Evolutionary conservation across 2,329 filamentous ascomycete species (phyloP), one percentile per base, ranked within the genome.

Genomic region (Aspergillus novofumigatus): DNA sequence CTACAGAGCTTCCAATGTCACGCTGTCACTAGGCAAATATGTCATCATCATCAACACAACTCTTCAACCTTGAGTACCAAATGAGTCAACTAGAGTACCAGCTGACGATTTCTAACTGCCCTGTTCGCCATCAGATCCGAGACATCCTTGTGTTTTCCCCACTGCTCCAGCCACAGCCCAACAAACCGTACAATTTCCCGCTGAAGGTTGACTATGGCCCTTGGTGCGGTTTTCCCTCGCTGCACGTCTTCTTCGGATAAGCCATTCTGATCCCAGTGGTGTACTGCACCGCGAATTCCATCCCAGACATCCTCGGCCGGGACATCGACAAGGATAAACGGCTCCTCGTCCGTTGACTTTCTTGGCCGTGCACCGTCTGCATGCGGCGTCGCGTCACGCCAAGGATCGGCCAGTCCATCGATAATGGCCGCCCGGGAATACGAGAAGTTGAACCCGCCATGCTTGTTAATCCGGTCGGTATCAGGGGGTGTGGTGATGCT

Each of bases 341-440:
- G 90, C 75, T 92, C 82, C 50, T 79, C 81, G 0, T 77, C 74
- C 0, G 88, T 89, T 48, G 82, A 88, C 14, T 77, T 72, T 21
- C 89, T 78, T 29, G 78, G 74, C 0, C 80, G 77, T 0, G 85
- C 81, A 1, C 78, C 82, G n/a, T 85, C 81, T 0, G 86, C 86
- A 51, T 93, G 86, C 0, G 88, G 85, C 0, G 87, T 89, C 0
- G 88, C 89, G 0, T 85, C 84, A 20, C 87, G 83, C 91, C 91
- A 96, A 0, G 91, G 90, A 68, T 95, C 91, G 55, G 84, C 83
- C 60, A 90, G 83, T 28, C 91, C 91, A 60, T 92, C 90, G 42
- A 96, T 78, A 50, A 90, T 82, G 2, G 91, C 91, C 0, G 96
- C 82, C 1, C 91, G 86, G 1, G 87, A 83, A 68, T 91, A 92